Evolutionary conservation across 23 red algal genomes (phyloP).

Genomic region (Gracilaria domingensis): DNA sequence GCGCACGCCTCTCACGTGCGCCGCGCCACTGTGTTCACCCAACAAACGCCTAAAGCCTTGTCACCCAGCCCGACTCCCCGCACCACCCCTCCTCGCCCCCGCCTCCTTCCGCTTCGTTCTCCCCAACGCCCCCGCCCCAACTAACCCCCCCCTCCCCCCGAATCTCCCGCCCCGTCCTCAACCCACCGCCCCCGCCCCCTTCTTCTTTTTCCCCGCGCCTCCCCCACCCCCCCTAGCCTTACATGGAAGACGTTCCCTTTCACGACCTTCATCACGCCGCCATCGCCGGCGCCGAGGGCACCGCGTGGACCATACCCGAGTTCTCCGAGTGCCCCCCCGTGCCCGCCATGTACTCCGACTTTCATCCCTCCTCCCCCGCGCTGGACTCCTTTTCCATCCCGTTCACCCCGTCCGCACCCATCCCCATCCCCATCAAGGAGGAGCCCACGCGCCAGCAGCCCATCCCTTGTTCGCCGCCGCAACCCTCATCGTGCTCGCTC

Average conservation of each 20-base stretch:
- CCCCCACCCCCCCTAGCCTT: not conserved
- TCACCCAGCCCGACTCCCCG: not conserved
- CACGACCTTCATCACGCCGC: slow-evolving; percentile 57
- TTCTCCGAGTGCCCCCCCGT: slow-evolving; percentile 11
- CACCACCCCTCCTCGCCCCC: not conserved
- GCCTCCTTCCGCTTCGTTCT: slow-evolving; percentile 1
- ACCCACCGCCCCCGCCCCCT: not conserved
- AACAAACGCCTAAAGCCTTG: slow-evolving; percentile 1
- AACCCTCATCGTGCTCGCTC: slow-evolving; percentile 43
- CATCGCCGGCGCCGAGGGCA: slow-evolving; percentile 66
- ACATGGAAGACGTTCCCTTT: slow-evolving; percentile 54
- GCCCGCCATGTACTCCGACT: not conserved
- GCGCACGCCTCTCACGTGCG: not conserved
- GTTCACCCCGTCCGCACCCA: slow-evolving; percentile 2
- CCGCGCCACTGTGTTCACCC: not conserved
- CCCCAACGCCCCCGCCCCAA: not conserved
- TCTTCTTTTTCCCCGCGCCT: not conserved
- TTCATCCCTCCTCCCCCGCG: not conserved
- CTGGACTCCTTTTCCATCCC: not conserved
- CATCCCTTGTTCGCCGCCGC: slow-evolving; percentile 12
- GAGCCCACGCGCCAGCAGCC: not conserved
- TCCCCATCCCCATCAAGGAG: slow-evolving; percentile 10
- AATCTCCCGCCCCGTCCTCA: not conserved
- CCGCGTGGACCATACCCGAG: slow-evolving; percentile 51
- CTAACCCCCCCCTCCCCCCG: not conserved